Conservation (phyloP, 2,329 filamentous ascomycete genomes). For the Diaporthe sp. region DNA sequence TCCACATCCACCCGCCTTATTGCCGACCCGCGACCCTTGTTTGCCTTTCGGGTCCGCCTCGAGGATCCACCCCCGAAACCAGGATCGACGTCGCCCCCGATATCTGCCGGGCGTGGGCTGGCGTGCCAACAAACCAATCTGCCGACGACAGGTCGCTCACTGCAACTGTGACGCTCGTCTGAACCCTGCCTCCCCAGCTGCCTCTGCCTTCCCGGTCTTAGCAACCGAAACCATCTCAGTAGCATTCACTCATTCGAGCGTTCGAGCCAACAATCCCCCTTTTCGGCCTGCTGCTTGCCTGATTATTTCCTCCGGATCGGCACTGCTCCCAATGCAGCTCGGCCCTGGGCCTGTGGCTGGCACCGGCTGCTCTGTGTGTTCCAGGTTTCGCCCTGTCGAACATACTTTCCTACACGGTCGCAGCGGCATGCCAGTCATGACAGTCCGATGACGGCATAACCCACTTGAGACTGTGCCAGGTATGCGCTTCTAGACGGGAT, state of each 20-base stretch:
- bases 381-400: conserved; percentile 2
- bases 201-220: neutral
- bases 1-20: conserved; percentile 19
- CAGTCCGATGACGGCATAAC: conserved; percentile 15
- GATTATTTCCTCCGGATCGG: neutral
- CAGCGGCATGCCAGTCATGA: neutral
- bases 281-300: neutral
- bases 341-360: neutral
- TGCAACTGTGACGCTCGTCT: conserved; percentile 20
- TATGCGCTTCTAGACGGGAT: neutral
- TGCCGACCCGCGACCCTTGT: conserved; percentile 22
- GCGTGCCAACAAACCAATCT: conserved; percentile 9
- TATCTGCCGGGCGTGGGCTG: conserved; percentile 19
- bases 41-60: conserved; percentile 24
- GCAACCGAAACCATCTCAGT: conserved; percentile 24
- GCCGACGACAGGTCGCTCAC: conserved; percentile 17
- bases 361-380: neutral
- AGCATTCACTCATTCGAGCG: conserved; percentile 18
- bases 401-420: neutral
- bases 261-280: neutral
- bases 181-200: neutral
- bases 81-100: conserved; percentile 20
- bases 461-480: conserved; percentile 21
- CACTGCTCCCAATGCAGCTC: neutral
- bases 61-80: conserved; percentile 27